Conservation (phyloP, 1,139 yeast species). For the Kluyveromyces marxianus region DNA sequence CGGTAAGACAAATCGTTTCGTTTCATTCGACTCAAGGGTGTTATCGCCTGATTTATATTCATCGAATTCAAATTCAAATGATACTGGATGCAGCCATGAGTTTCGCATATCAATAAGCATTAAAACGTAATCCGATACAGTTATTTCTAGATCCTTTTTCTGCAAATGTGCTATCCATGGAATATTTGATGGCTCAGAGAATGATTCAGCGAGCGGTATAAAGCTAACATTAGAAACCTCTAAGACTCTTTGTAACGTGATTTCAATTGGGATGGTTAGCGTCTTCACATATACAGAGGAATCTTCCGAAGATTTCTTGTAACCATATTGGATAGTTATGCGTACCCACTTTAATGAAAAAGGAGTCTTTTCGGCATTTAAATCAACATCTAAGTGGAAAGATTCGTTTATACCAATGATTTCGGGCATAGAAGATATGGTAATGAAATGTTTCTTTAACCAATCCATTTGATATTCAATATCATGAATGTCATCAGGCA, state of each 20-base stretch:
- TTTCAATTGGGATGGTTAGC: slow-evolving; percentile 27
- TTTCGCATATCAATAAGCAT: slow-evolving; percentile 28
- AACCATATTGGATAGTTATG: slow-evolving; percentile 26
- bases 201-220: slow-evolving; percentile 21
- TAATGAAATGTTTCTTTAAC: slow-evolving; percentile 19
- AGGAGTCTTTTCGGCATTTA: slow-evolving; percentile 30
- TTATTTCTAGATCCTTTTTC: background rate
- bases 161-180: slow-evolving; percentile 20
- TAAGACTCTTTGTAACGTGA: slow-evolving; percentile 30
- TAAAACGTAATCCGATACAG: slow-evolving; percentile 18
- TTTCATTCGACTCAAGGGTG: slow-evolving; percentile 33
- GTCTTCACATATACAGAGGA: slow-evolving; percentile 24
- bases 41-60: slow-evolving; percentile 18
- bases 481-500: slow-evolving; percentile 23
- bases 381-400: slow-evolving; percentile 43
- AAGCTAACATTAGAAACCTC: slow-evolving; percentile 28
- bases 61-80: slow-evolving; percentile 17
- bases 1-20: slow-evolving; percentile 64
- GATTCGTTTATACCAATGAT: slow-evolving; percentile 20
- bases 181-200: slow-evolving; percentile 10
- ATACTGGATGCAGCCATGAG: slow-evolving; percentile 27
- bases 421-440: slow-evolving; percentile 15
- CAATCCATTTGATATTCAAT: slow-evolving; percentile 22
- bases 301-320: slow-evolving; percentile 12
- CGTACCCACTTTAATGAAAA: slow-evolving; percentile 25